Evolutionary conservation across 2,329 filamentous ascomycete species (phyloP), one percentile per base, ranked within the genome.

Genomic region (Xylaria sp.): DNA sequence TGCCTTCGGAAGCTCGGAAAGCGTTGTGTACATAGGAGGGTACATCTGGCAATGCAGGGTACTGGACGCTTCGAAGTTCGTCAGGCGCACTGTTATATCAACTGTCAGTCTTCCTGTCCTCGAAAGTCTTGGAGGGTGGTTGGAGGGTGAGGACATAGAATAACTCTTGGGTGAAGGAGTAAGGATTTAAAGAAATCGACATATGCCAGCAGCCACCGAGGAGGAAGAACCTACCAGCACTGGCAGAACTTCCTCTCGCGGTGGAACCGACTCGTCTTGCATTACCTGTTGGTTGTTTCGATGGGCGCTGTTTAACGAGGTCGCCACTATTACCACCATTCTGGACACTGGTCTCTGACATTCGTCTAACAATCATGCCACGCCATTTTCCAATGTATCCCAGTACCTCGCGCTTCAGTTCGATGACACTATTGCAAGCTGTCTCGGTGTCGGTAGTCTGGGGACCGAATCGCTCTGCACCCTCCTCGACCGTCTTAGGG

Each of bases 301-400:
- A 13, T 9, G 11, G 37, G 3, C 11, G 37, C 8, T 42, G 37
- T 42, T 65, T 61, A 56, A 63, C 59, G 55, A 67, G 61, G 23
- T 68, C 67, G 54, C 69, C 68, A 46, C 58, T 57, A 35, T 66
- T 60, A 64, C 70, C 59, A 64, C 70, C 57, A 59, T 82, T 79
- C 55, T 76, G 79, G 62, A 83, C 78, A 48, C 81, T 80, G 16
- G 92, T 80, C 42, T 94, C 88, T 16, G 85, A 83, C 23, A 96
- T 77, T 11, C 92, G 83, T 59, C 84, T 80, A 47, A 90, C 76
- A 8, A 96, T 83, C 10, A 79, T 78, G 4, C 84, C 80, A 67
- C 90, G 84, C 93, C 93, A 97, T 64, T 91, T 88, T 59, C 89
- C 85, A 70, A 93, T 96, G 70, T 88, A 86, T 5, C 80, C 76